Evolutionary conservation across 2,329 filamentous ascomycete species (phyloP).

Genomic region (Fusarium continuum): DNA sequence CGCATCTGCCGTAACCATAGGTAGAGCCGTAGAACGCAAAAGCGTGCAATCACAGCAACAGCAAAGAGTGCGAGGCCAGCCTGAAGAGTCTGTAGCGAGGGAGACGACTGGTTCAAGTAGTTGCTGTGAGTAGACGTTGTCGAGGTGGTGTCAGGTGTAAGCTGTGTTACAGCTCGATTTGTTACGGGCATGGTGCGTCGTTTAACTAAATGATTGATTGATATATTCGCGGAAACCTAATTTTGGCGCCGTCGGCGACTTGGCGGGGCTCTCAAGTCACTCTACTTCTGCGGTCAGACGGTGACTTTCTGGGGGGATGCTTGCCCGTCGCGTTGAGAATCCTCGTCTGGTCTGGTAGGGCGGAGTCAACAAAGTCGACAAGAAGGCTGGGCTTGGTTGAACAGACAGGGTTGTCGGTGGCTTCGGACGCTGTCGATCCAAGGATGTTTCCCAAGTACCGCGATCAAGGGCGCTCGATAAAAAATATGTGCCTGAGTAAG

Average conservation of each 20-base stretch:
- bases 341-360: conserved; percentile 45
- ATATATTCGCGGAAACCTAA: conserved; percentile 42
- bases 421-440: conserved; percentile 25
- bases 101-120: conserved; percentile 47
- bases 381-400: conserved; percentile 39
- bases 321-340: conserved; percentile 43
- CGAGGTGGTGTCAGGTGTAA: conserved; percentile 44
- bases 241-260: conserved; percentile 46
- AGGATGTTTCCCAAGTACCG: conserved; percentile 11
- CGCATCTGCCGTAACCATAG: conserved; percentile 43
- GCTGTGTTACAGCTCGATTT: conserved; percentile 46
- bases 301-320: conserved; percentile 44
- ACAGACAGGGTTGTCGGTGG: conserved; percentile 42
- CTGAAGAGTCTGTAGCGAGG: conserved; percentile 44
- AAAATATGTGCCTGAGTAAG: conserved; percentile 26
- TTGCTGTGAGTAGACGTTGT: conserved; percentile 37
- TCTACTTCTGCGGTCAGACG: conserved; percentile 50
- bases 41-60: conserved; percentile 48
- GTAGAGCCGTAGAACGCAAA: conserved; percentile 41
- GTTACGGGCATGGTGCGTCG: conserved; percentile 45
- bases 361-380: conserved; percentile 38
- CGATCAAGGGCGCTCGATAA: conserved; percentile 23
- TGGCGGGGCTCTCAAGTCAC: conserved; percentile 46
- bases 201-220: conserved; percentile 40
- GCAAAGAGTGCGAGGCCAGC: conserved; percentile 48